A percentile compares a stretch with the other conserved stretches of the same genome.
Conservation (phyloP, 2,329 filamentous ascomycete species). For the Pestalotiopsis sp. region DNA sequence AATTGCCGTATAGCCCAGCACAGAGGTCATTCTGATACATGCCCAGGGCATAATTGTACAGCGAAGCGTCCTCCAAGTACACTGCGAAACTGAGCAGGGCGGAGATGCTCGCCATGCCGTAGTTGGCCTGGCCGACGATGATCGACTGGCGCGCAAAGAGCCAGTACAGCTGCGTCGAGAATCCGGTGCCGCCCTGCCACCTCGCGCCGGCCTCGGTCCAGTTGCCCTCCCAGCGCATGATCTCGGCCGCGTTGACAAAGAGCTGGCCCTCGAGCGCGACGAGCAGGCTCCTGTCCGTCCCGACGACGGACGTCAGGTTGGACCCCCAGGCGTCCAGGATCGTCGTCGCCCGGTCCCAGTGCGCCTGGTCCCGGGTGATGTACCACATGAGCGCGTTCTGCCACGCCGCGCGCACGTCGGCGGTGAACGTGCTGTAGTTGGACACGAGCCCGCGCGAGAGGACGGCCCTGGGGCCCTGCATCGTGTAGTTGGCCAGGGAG, state of each 20-base stretch:
- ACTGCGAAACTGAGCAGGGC: conserved; percentile 40
- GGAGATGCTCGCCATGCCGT: conserved; percentile 43
- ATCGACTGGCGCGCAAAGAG: conserved; percentile 40
- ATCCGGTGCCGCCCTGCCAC: conserved; percentile 37
- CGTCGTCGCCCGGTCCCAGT: conserved; percentile 34
- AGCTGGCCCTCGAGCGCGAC: conserved; percentile 41
- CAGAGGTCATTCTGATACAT: conserved; percentile 38
- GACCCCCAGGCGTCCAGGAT: conserved; percentile 41
- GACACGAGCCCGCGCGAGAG: conserved; percentile 33
- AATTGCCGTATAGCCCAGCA: conserved; percentile 34
- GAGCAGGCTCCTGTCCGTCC: conserved; percentile 37
- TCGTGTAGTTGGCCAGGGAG: conserved; percentile 23
- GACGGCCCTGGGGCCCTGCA: conserved; percentile 33
- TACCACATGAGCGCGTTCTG: conserved; percentile 47
- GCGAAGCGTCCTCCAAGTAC: conserved; percentile 40
- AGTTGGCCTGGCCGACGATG: conserved; percentile 43
- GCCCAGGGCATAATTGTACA: conserved; percentile 43
- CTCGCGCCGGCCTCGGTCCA: conserved; percentile 38
- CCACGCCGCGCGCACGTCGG: conserved; percentile 39
- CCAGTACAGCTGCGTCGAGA: conserved; percentile 43
- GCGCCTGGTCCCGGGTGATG: conserved; percentile 37
- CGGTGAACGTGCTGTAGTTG: conserved; percentile 39
- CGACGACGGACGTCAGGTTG: conserved; percentile 34
- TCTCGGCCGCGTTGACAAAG: conserved; percentile 44
- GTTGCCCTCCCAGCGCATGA: conserved; percentile 44